Evolutionary conservation across 108 stramenopile species (phyloP).

Genomic region (Skeletonema menzelii): DNA sequence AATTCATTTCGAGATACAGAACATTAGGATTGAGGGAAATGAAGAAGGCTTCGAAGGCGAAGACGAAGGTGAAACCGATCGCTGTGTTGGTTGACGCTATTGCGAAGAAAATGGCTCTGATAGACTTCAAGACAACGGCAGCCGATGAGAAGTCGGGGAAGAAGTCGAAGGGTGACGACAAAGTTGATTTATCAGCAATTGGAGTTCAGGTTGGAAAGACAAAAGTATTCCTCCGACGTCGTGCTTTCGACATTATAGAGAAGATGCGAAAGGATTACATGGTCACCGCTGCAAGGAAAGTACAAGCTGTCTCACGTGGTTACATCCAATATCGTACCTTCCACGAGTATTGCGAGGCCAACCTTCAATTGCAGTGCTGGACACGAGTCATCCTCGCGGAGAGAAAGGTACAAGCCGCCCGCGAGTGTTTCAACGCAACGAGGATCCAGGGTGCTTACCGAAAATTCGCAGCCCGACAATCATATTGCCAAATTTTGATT

Average conservation of each 20-base stretch:
- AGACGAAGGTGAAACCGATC: slow-evolving; percentile 51
- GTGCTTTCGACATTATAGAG: slow-evolving; percentile 63
- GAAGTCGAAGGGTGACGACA: slow-evolving; percentile 4
- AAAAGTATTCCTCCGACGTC: slow-evolving; percentile 66
- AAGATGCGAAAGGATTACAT: slow-evolving; percentile 39
- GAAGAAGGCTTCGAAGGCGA: slow-evolving; percentile 44
- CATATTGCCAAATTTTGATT: slow-evolving; percentile 11
- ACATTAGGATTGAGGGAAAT: slow-evolving; percentile 40
- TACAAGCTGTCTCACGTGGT: slow-evolving; percentile 53
- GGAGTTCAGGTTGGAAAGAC: slow-evolving; percentile 69
- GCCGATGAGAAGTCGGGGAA: slow-evolving; percentile 1
- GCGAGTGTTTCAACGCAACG: slow-evolving; percentile 24
- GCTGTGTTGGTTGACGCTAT: slow-evolving; percentile 47
- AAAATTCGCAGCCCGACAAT: slow-evolving; percentile 2
- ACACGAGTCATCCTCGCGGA: slow-evolving; percentile 27
- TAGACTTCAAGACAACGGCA: not conserved
- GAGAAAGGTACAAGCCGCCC: slow-evolving; percentile 22
- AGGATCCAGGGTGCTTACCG: slow-evolving; percentile 37
- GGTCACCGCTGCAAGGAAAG: slow-evolving; percentile 30
- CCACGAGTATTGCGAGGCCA: slow-evolving; percentile 10
- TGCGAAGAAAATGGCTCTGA: slow-evolving; percentile 17
- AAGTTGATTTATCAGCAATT: slow-evolving; percentile 25
- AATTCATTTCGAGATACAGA: slow-evolving; percentile 54
- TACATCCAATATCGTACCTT: slow-evolving; percentile 25
- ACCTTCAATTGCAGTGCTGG: slow-evolving; percentile 41